Percentiles rank a stretch among this genome's conserved stretches.
phyloP scores from a whole-genome alignment of 2,329 filamentous ascomycete species.

The Nemania bipapillata region DNA sequence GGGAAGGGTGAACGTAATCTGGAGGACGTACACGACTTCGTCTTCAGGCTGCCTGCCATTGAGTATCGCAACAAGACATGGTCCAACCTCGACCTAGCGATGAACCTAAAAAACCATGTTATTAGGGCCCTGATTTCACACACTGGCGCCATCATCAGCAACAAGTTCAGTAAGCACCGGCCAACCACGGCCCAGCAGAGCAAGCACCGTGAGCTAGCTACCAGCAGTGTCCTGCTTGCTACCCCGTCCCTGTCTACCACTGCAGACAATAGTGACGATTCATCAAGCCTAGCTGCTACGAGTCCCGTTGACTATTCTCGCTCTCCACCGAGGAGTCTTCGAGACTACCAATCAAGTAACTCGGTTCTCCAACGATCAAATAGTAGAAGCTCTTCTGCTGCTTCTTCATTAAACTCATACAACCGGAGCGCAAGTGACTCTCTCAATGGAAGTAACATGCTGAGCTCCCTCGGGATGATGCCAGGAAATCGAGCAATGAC shows the following conservation, averaged over 20 bases:
- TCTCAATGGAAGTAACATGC: constrained; percentile 44
- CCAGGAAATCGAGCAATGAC: constrained; percentile 42
- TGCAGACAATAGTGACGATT: constrained; percentile 67
- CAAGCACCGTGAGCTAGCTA: constrained; percentile 85
- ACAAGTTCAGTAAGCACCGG: constrained; percentile 92
- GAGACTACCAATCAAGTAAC: constrained; percentile 62
- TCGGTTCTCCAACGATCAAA: constrained; percentile 56
- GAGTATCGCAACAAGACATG: constrained; percentile 99
- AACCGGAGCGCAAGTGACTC: constrained; percentile 41
- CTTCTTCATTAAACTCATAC: constrained; percentile 55
- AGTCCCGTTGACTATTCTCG: constrained; percentile 69
- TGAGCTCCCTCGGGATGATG: constrained; percentile 51
- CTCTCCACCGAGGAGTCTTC: constrained; percentile 66
- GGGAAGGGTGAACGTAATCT: constrained; percentile 95
- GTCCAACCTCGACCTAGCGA: constrained; percentile 94
- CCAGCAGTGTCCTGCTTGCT: constrained; percentile 73
- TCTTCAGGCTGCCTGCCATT: constrained; percentile 92
- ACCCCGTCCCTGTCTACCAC: constrained; percentile 57
- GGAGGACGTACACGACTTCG: constrained; percentile 96
- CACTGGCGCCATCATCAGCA: constrained; percentile 94
- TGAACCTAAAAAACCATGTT: constrained; percentile 93
- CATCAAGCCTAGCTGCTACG: constrained; percentile 64
- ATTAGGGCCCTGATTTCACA: constrained; percentile 94
- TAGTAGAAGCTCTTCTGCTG: constrained; percentile 66
- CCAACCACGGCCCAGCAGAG: constrained; percentile 82